A percentile compares a stretch with the other conserved stretches of the same genome.
Conservation (phyloP, 305 asterid genomes). For the Petunia hybrid region DNA sequence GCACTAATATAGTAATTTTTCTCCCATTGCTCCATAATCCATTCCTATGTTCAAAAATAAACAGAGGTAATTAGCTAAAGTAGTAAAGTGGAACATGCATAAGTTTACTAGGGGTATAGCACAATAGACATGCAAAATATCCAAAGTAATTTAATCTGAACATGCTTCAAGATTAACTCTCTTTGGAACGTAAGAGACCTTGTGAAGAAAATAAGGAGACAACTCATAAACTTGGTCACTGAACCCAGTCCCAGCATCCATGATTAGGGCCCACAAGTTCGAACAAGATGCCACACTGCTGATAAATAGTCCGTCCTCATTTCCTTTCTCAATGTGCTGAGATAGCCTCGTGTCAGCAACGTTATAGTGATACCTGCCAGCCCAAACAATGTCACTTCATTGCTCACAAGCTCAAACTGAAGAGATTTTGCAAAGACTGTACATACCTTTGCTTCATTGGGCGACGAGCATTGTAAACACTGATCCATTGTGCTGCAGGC, state of each 20-base stretch:
- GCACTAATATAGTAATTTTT: constrained; percentile 36
- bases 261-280: constrained; percentile 35
- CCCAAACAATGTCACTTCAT: background rate
- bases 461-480: constrained; percentile 36
- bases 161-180: constrained; percentile 20
- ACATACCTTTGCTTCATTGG: constrained; percentile 41
- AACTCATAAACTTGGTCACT: constrained; percentile 30
- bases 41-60: constrained; percentile 30
- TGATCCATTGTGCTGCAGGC: constrained; percentile 44
- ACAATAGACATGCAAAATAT: background rate
- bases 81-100: constrained; percentile 26
- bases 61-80: constrained; percentile 8
- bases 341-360: constrained; percentile 33
- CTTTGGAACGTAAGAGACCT: constrained; percentile 17
- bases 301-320: constrained; percentile 35
- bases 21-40: constrained; percentile 38
- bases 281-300: constrained; percentile 36
- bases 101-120: background rate
- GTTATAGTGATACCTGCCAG: constrained; percentile 32
- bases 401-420: constrained; percentile 11
- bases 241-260: constrained; percentile 39
- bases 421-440: background rate
- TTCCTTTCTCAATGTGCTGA: constrained; percentile 34
- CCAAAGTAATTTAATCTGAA: constrained; percentile 18
- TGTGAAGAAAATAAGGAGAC: constrained; percentile 26